phyloP scores from a whole-genome alignment of 257 asterid species.

The Nicotiana otophora region DNA sequence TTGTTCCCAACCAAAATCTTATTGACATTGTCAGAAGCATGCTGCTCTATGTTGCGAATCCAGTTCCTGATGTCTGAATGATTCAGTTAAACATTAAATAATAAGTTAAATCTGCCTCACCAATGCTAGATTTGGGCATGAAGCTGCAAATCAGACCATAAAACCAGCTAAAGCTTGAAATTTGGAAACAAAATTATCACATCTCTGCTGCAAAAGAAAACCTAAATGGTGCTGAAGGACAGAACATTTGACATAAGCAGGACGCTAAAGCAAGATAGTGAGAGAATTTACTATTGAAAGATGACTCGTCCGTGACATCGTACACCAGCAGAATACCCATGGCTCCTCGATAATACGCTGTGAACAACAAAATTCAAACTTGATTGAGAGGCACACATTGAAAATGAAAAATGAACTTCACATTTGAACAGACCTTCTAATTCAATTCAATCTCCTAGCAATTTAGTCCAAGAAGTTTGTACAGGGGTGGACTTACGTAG shows the following conservation, averaged over 20 bases:
- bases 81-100: background rate
- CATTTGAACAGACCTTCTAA: background rate
- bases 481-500: background rate
- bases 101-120: constrained; percentile 7
- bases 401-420: background rate
- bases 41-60: constrained; percentile 77
- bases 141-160: background rate
- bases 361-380: constrained; percentile 12
- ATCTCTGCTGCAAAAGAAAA: background rate
- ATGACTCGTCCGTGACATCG: constrained; percentile 73
- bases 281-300: constrained; percentile 61
- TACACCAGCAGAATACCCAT: constrained; percentile 82
- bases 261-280: background rate
- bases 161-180: background rate
- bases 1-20: constrained; percentile 77
- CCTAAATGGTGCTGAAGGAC: background rate
- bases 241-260: background rate
- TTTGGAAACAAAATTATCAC: background rate
- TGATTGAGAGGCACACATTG: background rate
- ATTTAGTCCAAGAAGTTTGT: background rate
- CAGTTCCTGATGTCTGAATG: constrained; percentile 69
- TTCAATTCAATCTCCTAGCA: background rate
- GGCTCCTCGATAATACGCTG: constrained; percentile 92
- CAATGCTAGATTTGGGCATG: background rate
- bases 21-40: constrained; percentile 76